Evolutionary conservation across 495 filamentous ascomycete species (phyloP), one percentile per base, ranked within the genome.

Genomic region (Stereocaulon alpinum): DNA sequence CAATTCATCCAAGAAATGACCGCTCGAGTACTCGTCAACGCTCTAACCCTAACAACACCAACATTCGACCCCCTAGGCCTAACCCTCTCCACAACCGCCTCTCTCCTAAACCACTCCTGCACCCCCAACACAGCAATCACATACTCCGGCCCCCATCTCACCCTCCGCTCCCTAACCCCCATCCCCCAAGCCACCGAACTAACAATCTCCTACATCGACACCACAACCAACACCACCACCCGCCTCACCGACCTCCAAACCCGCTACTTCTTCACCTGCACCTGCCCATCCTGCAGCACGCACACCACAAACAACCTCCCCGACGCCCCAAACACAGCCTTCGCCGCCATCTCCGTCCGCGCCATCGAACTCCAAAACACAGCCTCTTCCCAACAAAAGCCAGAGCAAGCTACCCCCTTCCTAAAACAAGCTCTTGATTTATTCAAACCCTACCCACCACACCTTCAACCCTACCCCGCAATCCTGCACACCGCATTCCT

Each of bases 101-200:
- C 80, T 42, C 64, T 76, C 12, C 76, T 85, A 63, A 89, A 89
- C 67, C 87, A 91, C 71, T 85, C 80, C 54, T 89, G 87, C 69
- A 73, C 77, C 40, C 83, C 83, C 32, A 91, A 87, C 60, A 75
- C 81, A n/a, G 73, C 79, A 15, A 74, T 86, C 37, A 75, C 80
- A 15, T 85, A 87, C 63, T 81, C 86, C 54, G 80, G 77, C 69
- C 64, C 68, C 34, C 66, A 71, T 6, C 62, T 78, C 18, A 74
- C 64, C 44, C 51, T 80, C 53, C 77, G 76, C 54, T 77, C 78
- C 20, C 63, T 79, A 18, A 59, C 67, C 3, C 67, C 70, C 1
- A 82, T 85, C 58, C 63, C 73, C 6, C 70, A 76, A 27, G 76
- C 77, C 60, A 76, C 81, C 15, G 85, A 91, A 67, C 72, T 91